Conservation (phyloP, 2,329 filamentous ascomycete species). For the Elsinoe australis region DNA sequence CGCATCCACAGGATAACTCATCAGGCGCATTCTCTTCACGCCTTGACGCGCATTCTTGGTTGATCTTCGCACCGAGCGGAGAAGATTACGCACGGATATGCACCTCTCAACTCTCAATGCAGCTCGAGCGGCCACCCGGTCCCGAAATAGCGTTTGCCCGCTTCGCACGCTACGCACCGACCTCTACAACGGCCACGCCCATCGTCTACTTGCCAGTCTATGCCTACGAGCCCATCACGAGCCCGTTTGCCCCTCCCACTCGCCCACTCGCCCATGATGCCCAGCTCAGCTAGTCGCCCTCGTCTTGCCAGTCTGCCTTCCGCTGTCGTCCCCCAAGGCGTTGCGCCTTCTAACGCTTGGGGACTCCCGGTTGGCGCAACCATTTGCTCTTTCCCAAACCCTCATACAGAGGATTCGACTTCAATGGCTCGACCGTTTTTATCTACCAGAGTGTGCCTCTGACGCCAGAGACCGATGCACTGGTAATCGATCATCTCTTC, state of each 20-base stretch:
- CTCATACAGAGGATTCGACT: slow-evolving; percentile 1
- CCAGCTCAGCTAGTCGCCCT: not conserved
- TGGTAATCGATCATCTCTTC: slow-evolving; percentile 14
- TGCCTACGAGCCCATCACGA: slow-evolving; percentile 11
- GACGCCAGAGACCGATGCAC: slow-evolving; percentile 15
- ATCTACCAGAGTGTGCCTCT: slow-evolving; percentile 18
- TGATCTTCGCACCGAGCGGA: not conserved
- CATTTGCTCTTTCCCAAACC: not conserved
- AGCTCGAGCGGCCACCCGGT: not conserved
- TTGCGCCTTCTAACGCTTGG: not conserved
- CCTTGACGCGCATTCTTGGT: no score
- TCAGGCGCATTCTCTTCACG: no score
- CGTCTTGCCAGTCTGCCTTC: not conserved
- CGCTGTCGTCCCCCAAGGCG: not conserved
- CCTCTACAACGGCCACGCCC: slow-evolving; percentile 11
- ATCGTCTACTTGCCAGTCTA: no score
- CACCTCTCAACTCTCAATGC: not conserved
- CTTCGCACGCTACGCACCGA: slow-evolving; percentile 14
- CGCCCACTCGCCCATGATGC: not conserved
- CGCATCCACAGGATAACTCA: no score
- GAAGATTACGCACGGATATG: slow-evolving; percentile 4
- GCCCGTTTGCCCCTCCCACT: not conserved
- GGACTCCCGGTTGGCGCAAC: not conserved
- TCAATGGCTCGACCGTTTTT: slow-evolving; percentile 18
- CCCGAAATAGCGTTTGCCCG: slow-evolving; percentile 14